Percentiles rank a stretch among this genome's conserved stretches.
These are phyloP conservation scores for Thelephora aurantiotincta DNA, from an alignment of 768 basidiomycete species.

Conservation along the genomic window DNA sequence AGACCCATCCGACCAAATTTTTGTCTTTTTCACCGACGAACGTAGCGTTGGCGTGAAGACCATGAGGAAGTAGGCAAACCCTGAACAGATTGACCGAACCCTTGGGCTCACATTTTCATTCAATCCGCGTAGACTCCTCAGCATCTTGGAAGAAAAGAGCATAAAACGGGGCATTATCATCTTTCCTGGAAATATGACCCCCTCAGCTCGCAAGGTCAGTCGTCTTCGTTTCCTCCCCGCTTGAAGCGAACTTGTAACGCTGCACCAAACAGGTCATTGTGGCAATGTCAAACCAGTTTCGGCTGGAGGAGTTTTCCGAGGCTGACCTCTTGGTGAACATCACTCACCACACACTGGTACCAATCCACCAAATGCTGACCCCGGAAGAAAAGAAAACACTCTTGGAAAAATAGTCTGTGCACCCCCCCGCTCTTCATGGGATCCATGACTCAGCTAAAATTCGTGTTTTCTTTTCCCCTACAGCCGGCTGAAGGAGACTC, in stretches of 20 bases:
- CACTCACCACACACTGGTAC: slow-evolving; percentile 89
- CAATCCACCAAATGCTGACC: slow-evolving; percentile 78
- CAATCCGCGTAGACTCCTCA: slow-evolving; percentile 47
- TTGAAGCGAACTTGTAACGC: not conserved
- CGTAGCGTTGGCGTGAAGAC: slow-evolving; percentile 92
- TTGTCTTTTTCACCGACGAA: slow-evolving; percentile 93
- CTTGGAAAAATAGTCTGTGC: slow-evolving; percentile 80
- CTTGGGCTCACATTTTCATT: not conserved
- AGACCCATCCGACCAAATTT: slow-evolving; percentile 69
- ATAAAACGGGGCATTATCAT: slow-evolving; percentile 90
- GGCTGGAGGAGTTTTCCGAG: slow-evolving; percentile 93
- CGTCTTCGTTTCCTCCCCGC: not conserved
- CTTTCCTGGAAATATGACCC: slow-evolving; percentile 93
- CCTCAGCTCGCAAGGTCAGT: slow-evolving; percentile 83
- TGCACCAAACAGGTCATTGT: slow-evolving; percentile 60
- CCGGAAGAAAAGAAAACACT: slow-evolving; percentile 77
- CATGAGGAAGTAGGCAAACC: slow-evolving; percentile 76
- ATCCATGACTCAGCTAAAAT: slow-evolving; percentile 1
- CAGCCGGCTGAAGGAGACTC: slow-evolving; percentile 95
- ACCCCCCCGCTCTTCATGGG: slow-evolving; percentile 1
- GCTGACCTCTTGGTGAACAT: slow-evolving; percentile 96
- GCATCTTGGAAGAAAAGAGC: slow-evolving; percentile 81
- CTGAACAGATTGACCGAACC: not conserved
- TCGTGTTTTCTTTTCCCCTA: slow-evolving; percentile 3
- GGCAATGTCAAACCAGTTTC: slow-evolving; percentile 76